Percentiles rank a stretch among this genome's conserved stretches.
Evolutionary conservation across 768 basidiomycete genomes (phyloP).

Genomic region (Agaricus blazei): DNA sequence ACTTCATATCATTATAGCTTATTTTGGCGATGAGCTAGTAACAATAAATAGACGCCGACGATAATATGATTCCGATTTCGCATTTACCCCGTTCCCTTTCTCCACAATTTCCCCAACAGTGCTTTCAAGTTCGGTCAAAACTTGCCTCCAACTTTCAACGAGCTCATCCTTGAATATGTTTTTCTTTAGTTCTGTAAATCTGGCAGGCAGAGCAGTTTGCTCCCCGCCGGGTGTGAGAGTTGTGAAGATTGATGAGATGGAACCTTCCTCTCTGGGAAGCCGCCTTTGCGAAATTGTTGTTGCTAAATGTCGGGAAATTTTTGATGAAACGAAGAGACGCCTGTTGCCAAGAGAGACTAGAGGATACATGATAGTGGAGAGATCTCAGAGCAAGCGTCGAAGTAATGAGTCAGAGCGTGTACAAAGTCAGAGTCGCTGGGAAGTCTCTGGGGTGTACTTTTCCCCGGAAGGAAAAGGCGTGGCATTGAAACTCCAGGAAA

Average conservation of each 20-base stretch:
- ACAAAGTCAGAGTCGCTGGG: no score
- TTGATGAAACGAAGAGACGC: not conserved
- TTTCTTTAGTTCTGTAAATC: slow-evolving; percentile 53
- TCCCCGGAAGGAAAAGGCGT: no score
- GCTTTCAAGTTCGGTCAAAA: slow-evolving; percentile 45
- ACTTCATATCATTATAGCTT: slow-evolving; percentile 47
- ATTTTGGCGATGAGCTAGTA: slow-evolving; percentile 63
- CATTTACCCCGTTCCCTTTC: slow-evolving; percentile 45
- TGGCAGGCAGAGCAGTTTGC: slow-evolving; percentile 33
- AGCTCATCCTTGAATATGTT: slow-evolving; percentile 49
- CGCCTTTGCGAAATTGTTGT: slow-evolving; percentile 12
- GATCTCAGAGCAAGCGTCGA: no score
- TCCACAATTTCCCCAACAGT: slow-evolving; percentile 40
- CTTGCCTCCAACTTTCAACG: slow-evolving; percentile 52
- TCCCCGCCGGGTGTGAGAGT: slow-evolving; percentile 29
- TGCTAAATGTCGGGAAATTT: not conserved
- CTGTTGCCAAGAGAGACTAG: not conserved
- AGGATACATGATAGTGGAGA: not conserved
- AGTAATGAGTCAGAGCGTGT: no score
- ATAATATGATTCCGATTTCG: not conserved
- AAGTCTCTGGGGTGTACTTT: no score
- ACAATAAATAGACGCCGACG: not conserved
- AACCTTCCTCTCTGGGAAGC: slow-evolving; percentile 30
- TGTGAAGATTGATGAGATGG: slow-evolving; percentile 35
- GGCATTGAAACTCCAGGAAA: no score